A percentile compares a stretch with the other conserved stretches of the same genome.
Evolutionary conservation across 73 alveolate species (phyloP).

Genomic region (Paraurostyla sp.): DNA sequence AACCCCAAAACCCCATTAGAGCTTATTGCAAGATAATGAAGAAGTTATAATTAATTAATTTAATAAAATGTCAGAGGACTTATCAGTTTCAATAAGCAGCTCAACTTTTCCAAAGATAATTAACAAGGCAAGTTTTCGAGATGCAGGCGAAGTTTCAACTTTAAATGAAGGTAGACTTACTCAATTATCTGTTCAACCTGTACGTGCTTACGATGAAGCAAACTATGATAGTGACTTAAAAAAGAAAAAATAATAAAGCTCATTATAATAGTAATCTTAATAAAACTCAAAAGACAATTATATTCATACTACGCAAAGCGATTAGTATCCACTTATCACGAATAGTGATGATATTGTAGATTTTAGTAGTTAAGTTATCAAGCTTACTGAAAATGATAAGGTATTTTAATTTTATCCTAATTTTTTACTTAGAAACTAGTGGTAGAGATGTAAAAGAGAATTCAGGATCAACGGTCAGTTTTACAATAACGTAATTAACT

Average conservation of each 20-base stretch:
- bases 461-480: background rate
- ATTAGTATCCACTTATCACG: too few relatives aligned
- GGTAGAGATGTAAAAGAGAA: constrained; percentile 22
- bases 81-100: constrained; percentile 30
- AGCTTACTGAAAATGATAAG: constrained; percentile 46
- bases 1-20: too few relatives aligned
- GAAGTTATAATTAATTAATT: background rate
- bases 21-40: too few relatives aligned
- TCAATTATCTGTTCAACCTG: background rate
- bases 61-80: background rate
- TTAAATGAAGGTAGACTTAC: constrained; percentile 23
- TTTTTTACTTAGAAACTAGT: constrained; percentile 6
- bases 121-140: background rate
- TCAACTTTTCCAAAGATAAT: background rate
- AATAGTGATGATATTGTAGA: constrained; percentile 2
- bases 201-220: background rate
- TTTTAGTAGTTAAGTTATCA: constrained; percentile 10
- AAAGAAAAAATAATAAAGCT: background rate
- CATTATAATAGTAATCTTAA: background rate
- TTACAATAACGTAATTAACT: constrained; percentile 11
- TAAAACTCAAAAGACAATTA: background rate
- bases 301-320: too few relatives aligned
- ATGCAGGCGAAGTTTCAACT: background rate
- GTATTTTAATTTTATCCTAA: background rate
- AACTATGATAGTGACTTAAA: background rate